A percentile compares a stretch with the other conserved stretches of the same genome.
phyloP scores from a whole-genome alignment of 495 filamentous ascomycete species.

The Venustampulla echinocandica region DNA sequence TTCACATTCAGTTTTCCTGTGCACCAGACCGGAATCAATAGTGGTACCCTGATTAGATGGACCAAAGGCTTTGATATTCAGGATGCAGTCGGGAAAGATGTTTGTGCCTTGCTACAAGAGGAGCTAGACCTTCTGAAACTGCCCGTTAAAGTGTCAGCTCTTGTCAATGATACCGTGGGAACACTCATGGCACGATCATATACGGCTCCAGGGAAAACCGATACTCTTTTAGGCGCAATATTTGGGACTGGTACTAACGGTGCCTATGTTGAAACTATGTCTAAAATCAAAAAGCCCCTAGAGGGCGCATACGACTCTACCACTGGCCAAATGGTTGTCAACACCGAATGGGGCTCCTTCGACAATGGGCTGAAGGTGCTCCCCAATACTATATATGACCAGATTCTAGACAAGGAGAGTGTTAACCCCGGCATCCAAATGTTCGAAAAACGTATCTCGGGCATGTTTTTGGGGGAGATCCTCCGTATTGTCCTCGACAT shows the following conservation, averaged over 20 bases:
- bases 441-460: conserved; percentile 96
- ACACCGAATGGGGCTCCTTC: conserved; percentile 97
- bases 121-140: conserved; percentile 83
- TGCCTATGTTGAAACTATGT: conserved; percentile 75
- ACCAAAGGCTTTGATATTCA: conserved; percentile 97
- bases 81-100: conserved; percentile 88
- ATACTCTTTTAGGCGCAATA: conserved; percentile 84
- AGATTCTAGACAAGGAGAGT: conserved; percentile 64
- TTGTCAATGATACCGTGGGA: conserved; percentile 96
- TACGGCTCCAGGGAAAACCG: conserved; percentile 78
- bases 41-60: conserved; percentile 87
- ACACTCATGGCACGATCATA: conserved; percentile 97
- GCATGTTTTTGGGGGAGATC: conserved; percentile 98
- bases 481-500: conserved; percentile 65
- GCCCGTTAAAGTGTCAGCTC: conserved; percentile 83
- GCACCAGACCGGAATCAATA: conserved; percentile 87
- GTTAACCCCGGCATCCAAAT: conserved; percentile 95
- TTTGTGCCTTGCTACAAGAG: conserved; percentile 80
- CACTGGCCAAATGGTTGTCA: conserved; percentile 93
- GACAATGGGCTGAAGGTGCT: conserved; percentile 85
- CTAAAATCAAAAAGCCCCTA: conserved; percentile 58
- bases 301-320: conserved; percentile 63
- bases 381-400: conserved; percentile 79
- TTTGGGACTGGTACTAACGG: conserved; percentile 94
- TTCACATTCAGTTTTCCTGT: conserved; percentile 99